Percentiles rank a stretch among this genome's conserved stretches.
These are phyloP conservation scores for Rhizopus delemar DNA, from an alignment of 371 early-diverging fungal species.

Conservation along the genomic window DNA sequence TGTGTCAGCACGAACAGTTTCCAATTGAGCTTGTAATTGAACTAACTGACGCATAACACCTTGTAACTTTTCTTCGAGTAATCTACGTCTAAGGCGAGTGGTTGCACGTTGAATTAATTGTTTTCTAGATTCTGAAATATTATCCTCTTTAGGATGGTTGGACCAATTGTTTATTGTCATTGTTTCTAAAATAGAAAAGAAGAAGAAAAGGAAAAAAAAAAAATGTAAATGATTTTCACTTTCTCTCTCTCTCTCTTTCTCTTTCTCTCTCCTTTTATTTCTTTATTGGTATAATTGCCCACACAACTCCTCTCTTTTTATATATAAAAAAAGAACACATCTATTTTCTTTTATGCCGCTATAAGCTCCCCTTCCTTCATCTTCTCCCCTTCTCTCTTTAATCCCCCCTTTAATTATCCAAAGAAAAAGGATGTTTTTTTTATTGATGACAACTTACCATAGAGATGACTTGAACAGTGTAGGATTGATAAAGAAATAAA, in stretches of 20 bases:
- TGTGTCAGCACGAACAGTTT: slow-evolving; percentile 31
- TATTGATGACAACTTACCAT: no score
- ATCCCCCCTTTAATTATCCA: background rate
- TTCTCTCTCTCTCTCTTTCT: no score
- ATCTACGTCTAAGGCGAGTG: slow-evolving; percentile 16
- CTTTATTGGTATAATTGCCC: no score
- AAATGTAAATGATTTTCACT: background rate
- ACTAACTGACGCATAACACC: slow-evolving; percentile 30
- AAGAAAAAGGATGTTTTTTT: no score
- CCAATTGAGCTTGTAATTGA: slow-evolving; percentile 30
- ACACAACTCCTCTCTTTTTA: no score
- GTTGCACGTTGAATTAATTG: slow-evolving; percentile 29
- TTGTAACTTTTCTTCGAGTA: slow-evolving; percentile 26
- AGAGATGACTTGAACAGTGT: no score
- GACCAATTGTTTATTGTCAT: background rate
- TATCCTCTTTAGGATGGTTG: background rate
- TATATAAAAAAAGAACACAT: no score
- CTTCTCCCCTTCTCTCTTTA: background rate
- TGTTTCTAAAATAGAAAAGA: background rate
- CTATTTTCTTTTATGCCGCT: no score
- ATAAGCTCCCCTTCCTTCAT: no score
- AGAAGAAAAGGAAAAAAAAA: background rate
- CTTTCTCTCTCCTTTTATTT: no score
- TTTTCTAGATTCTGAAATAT: slow-evolving; percentile 1
- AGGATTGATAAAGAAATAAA: no score